A percentile compares a stretch with the other conserved stretches of the same genome.
phyloP scores from a whole-genome alignment of 805 yeast genomes.

The Cyberlindnera saturnus region DNA sequence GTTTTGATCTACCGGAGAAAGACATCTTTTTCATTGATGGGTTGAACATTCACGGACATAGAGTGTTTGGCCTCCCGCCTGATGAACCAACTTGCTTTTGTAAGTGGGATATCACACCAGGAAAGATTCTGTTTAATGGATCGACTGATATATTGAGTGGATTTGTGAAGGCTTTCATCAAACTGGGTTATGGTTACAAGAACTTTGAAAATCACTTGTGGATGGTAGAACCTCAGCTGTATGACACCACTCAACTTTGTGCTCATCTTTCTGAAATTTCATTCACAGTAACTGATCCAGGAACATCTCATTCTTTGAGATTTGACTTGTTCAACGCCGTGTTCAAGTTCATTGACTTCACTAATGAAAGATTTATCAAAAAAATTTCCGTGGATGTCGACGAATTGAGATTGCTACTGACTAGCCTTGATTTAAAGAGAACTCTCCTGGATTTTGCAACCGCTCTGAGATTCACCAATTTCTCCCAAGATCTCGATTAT shows the following conservation, averaged over 20 bases:
- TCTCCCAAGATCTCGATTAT: conserved; percentile 47
- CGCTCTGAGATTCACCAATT: conserved; percentile 52
- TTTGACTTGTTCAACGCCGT: conserved; percentile 23
- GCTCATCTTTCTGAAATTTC: conserved; percentile 45
- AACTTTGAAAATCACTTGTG: conserved; percentile 76
- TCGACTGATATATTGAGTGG: conserved; percentile 39
- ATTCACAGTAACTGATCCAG: conserved; percentile 34
- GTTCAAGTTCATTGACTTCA: conserved; percentile 58
- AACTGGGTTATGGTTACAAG: conserved; percentile 54
- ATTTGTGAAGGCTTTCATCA: conserved; percentile 35
- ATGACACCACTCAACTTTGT: conserved; percentile 65
- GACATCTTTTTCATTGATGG: conserved; percentile 50
- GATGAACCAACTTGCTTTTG: conserved; percentile 82
- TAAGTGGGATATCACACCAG: conserved; percentile 81
- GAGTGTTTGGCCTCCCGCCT: conserved; percentile 92
- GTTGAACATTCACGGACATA: conserved; percentile 70
- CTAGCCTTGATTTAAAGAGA: conserved; percentile 16
- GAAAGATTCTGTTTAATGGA: conserved; percentile 49
- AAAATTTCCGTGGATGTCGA: conserved; percentile 48
- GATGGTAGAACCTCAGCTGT: conserved; percentile 45
- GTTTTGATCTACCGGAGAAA: conserved; percentile 5
- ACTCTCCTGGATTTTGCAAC: conserved; percentile 45
- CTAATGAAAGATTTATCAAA: conserved; percentile 58
- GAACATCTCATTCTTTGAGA: conserved; percentile 18
- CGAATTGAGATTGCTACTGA: conserved; percentile 30